Evolutionary conservation across 768 basidiomycete species (phyloP), one percentile per base, ranked within the genome.

Genomic region (Phylloporus rhodoxanthus): DNA sequence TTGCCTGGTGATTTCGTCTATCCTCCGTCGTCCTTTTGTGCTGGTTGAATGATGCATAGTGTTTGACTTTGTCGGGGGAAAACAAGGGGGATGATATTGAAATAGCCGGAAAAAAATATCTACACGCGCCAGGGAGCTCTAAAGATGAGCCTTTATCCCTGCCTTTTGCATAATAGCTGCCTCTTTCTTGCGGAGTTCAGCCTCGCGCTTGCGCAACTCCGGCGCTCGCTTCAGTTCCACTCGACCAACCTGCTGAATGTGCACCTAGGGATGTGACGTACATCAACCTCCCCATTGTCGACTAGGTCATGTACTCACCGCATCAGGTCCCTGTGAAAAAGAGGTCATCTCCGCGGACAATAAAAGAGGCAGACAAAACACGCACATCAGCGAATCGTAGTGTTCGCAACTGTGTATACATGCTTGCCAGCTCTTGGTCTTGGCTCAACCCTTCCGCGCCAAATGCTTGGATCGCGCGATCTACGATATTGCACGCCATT

Each of bases 361-460:
- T 23, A 48, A 48, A 28, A 25, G 33, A 44, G 37, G 20, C 5
- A 30, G 32, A 39, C 30, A 25, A 41, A 43, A 34, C 20, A 72
- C 83, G 48, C 64, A 90, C 90, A 67, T 91, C 90, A 48, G 90
- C 90, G 58, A 91, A 77, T 26, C 95, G 82, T 20, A 99, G 77
- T 0, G 94, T 96, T 47, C 96, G 79, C 56, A 97, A 65, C 8
- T 79, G 78, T 23, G 91, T 87, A 76, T 82, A 97, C 51, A 78
- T 76, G 43, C 68, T 61, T 1, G 95, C 92, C 29, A 99, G 79
- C 19, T 81, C 80, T 30, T 85, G 84, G 59, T 98, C 95, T 69
- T 96, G 91, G 20, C 80, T 88, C 39, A 99, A 72, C 29, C 96
- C 96, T 68, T 97, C 95, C n/a, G 93, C 96, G 45, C 96, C 96